These are phyloP conservation scores for Microstroma glucosiphilum DNA, from an alignment of 1,284 basidiomycete species.

Conservation along the genomic window DNA sequence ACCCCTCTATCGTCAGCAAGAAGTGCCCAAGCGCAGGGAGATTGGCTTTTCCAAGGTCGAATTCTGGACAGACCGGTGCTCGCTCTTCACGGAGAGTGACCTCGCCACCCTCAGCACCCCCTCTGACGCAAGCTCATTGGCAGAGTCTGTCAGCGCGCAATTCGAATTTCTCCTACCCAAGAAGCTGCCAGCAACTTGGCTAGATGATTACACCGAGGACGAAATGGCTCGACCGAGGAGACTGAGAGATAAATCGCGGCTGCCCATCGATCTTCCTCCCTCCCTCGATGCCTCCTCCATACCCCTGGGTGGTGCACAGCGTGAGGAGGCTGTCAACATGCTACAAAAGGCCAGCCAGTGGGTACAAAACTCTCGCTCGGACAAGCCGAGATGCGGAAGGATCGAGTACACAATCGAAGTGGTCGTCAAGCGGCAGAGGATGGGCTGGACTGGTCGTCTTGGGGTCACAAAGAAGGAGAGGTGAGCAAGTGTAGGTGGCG, in stretches of 20 bases:
- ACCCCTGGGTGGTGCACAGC: too few relatives aligned
- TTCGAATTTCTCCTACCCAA: background rate
- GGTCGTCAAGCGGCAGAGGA: background rate
- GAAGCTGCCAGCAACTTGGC: background rate
- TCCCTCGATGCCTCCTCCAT: background rate
- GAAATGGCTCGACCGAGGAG: background rate
- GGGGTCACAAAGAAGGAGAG: background rate
- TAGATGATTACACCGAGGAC: background rate
- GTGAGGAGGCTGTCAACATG: too few relatives aligned
- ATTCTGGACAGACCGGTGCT: background rate
- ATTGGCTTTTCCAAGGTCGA: background rate
- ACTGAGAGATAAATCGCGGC: background rate
- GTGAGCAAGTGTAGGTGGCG: background rate
- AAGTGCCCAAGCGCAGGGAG: background rate
- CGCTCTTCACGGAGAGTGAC: background rate
- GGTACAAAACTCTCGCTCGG: too few relatives aligned
- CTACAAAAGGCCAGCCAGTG: too few relatives aligned
- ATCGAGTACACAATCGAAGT: background rate
- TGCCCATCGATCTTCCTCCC: background rate
- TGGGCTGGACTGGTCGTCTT: background rate
- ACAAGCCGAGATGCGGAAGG: background rate
- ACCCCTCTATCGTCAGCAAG: background rate
- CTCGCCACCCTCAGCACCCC: background rate
- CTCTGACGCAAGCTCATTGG: background rate
- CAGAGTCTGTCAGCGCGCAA: background rate